These are phyloP conservation scores for Colletotrichum sp. DNA, from an alignment of 2,329 filamentous ascomycete species.

Conservation along the genomic window DNA sequence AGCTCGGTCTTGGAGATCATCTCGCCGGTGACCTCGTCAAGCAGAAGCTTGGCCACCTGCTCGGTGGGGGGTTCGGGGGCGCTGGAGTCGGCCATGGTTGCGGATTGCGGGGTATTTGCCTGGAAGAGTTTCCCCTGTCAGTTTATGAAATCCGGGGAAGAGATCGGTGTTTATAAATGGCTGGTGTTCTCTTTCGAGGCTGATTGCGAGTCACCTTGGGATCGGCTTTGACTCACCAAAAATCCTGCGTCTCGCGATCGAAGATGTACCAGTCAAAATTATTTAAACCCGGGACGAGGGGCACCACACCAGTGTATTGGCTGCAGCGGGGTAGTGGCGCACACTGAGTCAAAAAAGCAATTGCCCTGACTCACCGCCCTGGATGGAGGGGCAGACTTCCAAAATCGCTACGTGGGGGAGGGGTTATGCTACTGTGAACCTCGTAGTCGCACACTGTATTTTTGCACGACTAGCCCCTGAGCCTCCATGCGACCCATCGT, in stretches of 20 bases:
- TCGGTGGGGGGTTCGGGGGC: slow-evolving; percentile 49
- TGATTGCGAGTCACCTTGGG: neutral
- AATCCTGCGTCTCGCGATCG: slow-evolving; percentile 7
- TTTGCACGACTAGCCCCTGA: neutral
- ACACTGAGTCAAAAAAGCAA: slow-evolving; percentile 14
- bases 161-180: neutral
- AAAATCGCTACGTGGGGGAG: slow-evolving; percentile 3
- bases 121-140: neutral
- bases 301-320: slow-evolving; percentile 16
- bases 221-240: slow-evolving; percentile 5
- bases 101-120: neutral
- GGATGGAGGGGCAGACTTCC: slow-evolving; percentile 16
- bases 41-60: slow-evolving; percentile 73
- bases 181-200: neutral
- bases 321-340: slow-evolving; percentile 14
- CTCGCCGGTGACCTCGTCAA: slow-evolving; percentile 95
- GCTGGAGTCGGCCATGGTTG: slow-evolving; percentile 31
- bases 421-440: neutral
- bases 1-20: slow-evolving; percentile 82
- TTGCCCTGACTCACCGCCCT: slow-evolving; percentile 20
- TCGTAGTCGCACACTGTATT: neutral
- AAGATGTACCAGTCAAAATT: slow-evolving; percentile 11
- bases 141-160: neutral
- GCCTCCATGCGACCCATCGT: neutral
- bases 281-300: slow-evolving; percentile 10